Conservation (phyloP, 2,329 filamentous ascomycete species). For the Dactylellina haptotyla region DNA sequence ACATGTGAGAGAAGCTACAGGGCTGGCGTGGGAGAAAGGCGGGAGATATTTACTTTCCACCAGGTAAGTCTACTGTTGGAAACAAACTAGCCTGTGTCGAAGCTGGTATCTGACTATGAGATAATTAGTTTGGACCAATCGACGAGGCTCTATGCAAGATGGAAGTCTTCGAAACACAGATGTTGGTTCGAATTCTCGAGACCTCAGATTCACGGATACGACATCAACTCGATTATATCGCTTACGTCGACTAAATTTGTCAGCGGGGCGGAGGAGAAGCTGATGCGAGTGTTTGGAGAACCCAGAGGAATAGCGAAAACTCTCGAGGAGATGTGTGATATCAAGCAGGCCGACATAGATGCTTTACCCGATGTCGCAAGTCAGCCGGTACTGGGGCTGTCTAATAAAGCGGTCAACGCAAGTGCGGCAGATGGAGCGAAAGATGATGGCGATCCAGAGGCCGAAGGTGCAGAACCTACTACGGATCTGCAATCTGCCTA, state of each 20-base stretch:
- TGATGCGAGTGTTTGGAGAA: conserved; percentile 94
- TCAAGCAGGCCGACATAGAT: conserved; percentile 63
- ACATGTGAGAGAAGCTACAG: conserved; percentile 82
- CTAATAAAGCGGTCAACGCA: conserved; percentile 86
- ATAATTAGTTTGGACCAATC: conserved; percentile 75
- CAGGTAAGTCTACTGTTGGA: conserved; percentile 66
- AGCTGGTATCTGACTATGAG: background rate
- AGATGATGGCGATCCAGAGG: conserved; percentile 69
- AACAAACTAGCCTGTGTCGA: background rate
- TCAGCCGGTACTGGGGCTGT: conserved; percentile 92
- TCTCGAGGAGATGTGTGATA: conserved; percentile 74
- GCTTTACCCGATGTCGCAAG: conserved; percentile 85
- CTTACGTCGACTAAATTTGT: conserved; percentile 81
- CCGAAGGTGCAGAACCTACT: conserved; percentile 68
- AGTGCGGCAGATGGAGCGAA: conserved; percentile 64
- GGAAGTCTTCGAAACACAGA: conserved; percentile 67
- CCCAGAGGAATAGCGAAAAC: conserved; percentile 83
- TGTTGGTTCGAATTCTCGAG: conserved; percentile 97
- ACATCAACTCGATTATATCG: conserved; percentile 90
- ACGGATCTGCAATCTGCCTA: conserved; percentile 61
- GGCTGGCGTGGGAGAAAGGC: conserved; percentile 82
- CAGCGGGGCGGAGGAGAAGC: conserved; percentile 95
- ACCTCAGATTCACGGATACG: conserved; percentile 97
- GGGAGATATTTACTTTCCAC: conserved; percentile 90
- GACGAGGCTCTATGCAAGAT: conserved; percentile 83